Evolutionary conservation across 768 basidiomycete genomes (phyloP), one percentile per base, ranked within the genome.

Genomic region (Lenzites betulinus): DNA sequence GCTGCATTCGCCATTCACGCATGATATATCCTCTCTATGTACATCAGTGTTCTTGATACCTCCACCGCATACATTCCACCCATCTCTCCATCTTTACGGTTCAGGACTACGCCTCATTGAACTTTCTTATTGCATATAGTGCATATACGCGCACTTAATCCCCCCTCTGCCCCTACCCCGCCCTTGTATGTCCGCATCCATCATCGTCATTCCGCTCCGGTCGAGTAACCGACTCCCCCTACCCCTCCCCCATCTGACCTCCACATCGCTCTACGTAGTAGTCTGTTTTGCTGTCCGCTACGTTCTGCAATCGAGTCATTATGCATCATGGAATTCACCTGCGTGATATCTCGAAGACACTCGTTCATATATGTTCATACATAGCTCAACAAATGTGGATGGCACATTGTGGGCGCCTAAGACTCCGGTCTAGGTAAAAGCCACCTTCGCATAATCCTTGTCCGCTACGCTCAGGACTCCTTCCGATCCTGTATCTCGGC

Each of bases 61-160:
- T 63, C 43, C 54, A 43, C 51, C 23, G 51, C 54, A 23, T 49
- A 63, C 62, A 54, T 18, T 16, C 38, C 38, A 13, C 38, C 38
- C 38, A 39, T 39, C 38, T 39, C 18, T 39, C 38, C 38, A 53
- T 58, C 62, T 58, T 54, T 63, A 58, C 61, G 56, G 49, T 43
- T 49, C 56, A 47, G 61, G 61, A 62, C 61, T 53, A 46, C 51
- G 61, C 30, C 51, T 49, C 55, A 48, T 22, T 54, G 62, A 56
- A 63, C 62, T 59, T 63, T 58, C 49, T 63, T 59, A 63, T 63
- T 55, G 52, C 49, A 58, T 63, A 63, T 63, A 59, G 57, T 59
- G 46, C 57, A 23, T 47, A 60, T 51, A 54, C 62, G 52, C 62
- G 46, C 58, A 44, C 62, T 50, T 59, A 63, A 59, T 59, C 28